Evolutionary conservation across 192 early-diverging fungal genomes (phyloP), one percentile per base, ranked within the genome.

Genomic region (Coemansia sp.): DNA sequence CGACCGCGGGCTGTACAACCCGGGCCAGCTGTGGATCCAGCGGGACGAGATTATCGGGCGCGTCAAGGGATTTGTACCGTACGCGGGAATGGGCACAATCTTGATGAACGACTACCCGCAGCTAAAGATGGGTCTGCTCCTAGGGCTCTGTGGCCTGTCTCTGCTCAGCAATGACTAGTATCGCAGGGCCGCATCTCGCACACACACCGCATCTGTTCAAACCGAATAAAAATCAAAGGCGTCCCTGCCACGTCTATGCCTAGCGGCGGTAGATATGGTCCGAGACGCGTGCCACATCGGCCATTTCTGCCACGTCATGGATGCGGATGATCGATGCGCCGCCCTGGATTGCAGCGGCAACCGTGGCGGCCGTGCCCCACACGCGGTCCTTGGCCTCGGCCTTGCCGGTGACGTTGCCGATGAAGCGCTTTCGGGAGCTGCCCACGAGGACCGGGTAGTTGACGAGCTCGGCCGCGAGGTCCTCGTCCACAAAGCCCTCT

Each of bases 71-170:
- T 92, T 88, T 68, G 62, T 96, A 38, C 92, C 92, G 12, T 90
- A 94, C 55, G 79, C 93, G 16, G 95, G 96, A 40, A 94, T 94
- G 85, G 85, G 93, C 19, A 96, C 92, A 10, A 98, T 98, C 44
- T 67, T 89, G 37, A 86, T 98, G 83, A 96, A 94, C 60, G 92
- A 96, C 51, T 95, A 90, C 44, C 93, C 93, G 54, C 81, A 90
- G 68, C 64, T 93, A n/a, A 98, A 98, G 61, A 81, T 76, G 34
- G 81, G 80, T 0, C 75, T 96, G 17, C 61, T 96, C 47, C 86
- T 78, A 19, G 80, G 79, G 4, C 75, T 98, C 27, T 85, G 85
- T 28, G 56, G 90, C 25, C 63, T 85, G 45, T 84, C 81, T 22
- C 60, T 92, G 50, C 67, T 87, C 19, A 71, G 78, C 56, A 78